Evolutionary conservation across 192 early-diverging fungal genomes (phyloP), one percentile per base, ranked within the genome.

Genomic region (Fimicolochytrium jonesii): DNA sequence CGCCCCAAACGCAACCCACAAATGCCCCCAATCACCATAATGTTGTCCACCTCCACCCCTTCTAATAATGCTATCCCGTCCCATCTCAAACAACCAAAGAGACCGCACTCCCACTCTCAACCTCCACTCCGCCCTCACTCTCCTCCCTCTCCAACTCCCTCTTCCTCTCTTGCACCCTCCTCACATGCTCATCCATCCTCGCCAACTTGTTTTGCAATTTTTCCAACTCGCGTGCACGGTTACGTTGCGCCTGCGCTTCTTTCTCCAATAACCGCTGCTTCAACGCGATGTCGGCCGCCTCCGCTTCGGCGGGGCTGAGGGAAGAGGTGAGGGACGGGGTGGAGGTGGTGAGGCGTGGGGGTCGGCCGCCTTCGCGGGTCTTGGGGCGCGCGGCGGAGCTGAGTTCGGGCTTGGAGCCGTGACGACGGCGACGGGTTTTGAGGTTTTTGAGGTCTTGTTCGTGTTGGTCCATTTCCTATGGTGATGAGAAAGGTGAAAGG

Each of bases 161-260:
- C 55, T 81, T 81, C 26, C 79, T 66, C 46, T 81, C 79, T 61
- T 74, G 73, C 4, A 81, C 76, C 37, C 56, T 46, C 6, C 65
- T 47, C 18, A 75, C 79, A 46, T 75, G 79, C 58, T 73, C 57
- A 30, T 81, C 79, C 55, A 77, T 75, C 23, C 63, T 64, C 1
- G 73, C 74, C 7, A 81, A 57, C 61, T 81, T 81, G 36, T 58
- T 47, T 50, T 77, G 73, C n/a, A 81, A 68, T 59, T 76, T 76
- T 7, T 50, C 63, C 4, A 81, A 71, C 56, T 81, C 79, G 6
- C 69, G 64, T 25, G 69, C 43, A 2, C 79, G 75, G 45, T 75
- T 74, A 13, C 56, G 36, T 32, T 65, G 60, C 3, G 75, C 79
- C n/a, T 60, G 72, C 10, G 65, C 58, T 56, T 76, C 74, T 47